A percentile compares a stretch with the other conserved stretches of the same genome.
phyloP scores from a whole-genome alignment of 2,329 filamentous ascomycete genomes.

The Amauroascus verrucosus region DNA sequence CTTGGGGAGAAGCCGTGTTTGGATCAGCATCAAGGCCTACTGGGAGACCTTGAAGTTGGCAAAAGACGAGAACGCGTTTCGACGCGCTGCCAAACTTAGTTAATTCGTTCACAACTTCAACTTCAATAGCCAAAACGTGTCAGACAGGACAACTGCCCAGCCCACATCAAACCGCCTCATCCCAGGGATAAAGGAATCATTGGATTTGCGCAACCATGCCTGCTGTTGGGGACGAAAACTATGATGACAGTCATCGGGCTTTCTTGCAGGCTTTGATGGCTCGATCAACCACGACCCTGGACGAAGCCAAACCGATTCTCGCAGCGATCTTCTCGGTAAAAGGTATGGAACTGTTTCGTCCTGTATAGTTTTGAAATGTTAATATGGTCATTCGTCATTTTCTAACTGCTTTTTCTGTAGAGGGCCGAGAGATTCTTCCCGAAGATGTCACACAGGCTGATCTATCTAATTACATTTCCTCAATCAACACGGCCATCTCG shows the following conservation, averaged over 20 bases:
- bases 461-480: conserved; percentile 58
- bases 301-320: conserved; percentile 62
- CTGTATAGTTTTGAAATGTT: neutral
- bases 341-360: conserved; percentile 25
- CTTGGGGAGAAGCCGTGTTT: neutral
- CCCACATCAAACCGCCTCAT: too few relatives aligned
- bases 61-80: neutral
- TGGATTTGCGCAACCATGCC: conserved; percentile 10
- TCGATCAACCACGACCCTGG: conserved; percentile 63
- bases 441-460: conserved; percentile 58
- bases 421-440: conserved; percentile 40
- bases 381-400: neutral
- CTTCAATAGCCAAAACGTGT: too few relatives aligned
- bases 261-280: conserved; percentile 85
- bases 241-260: conserved; percentile 64
- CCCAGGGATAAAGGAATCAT: too few relatives aligned
- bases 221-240: conserved; percentile 22
- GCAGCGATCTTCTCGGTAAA: conserved; percentile 62
- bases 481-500: conserved; percentile 61
- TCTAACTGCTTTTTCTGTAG: conserved; percentile 22
- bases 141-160: too few relatives aligned
- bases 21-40: too few relatives aligned
- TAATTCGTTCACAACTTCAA: neutral
- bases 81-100: neutral
- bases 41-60: neutral